phyloP scores from a whole-genome alignment of 495 filamentous ascomycete genomes.

The Penicillium daleae region DNA sequence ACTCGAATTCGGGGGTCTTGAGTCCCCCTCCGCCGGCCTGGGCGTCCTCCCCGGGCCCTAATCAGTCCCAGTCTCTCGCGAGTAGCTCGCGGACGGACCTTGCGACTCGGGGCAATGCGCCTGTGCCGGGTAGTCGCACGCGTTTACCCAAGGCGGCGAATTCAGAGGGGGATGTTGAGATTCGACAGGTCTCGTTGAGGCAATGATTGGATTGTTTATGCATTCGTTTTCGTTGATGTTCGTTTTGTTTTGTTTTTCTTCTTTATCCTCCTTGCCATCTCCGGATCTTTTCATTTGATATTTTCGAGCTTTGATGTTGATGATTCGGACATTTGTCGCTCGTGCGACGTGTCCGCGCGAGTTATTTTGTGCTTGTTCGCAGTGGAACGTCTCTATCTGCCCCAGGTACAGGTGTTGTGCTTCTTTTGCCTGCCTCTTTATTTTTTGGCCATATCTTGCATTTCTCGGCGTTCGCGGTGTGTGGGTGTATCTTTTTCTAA shows the following conservation, averaged over 20 bases:
- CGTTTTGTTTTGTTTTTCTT: conserved; percentile 2
- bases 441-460: background rate
- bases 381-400: background rate
- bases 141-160: conserved; percentile 31
- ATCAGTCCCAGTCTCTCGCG: conserved; percentile 18
- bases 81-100: conserved; percentile 41
- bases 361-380: background rate
- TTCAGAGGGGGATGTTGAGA: conserved; percentile 31
- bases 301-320: conserved; percentile 1
- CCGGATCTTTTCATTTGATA: background rate
- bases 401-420: background rate
- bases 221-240: background rate
- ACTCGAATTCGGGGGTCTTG: conserved; percentile 20
- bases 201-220: background rate
- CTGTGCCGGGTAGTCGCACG: conserved; percentile 16
- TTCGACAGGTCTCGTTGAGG: conserved; percentile 29
- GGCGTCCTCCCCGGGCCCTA: background rate
- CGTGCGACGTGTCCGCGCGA: background rate
- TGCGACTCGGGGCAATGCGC: conserved; percentile 11
- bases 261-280: conserved; percentile 1
- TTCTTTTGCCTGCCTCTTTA: background rate
- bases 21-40: conserved; percentile 10
- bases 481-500: background rate
- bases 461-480: background rate
- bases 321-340: background rate